Percentiles rank a stretch among this genome's conserved stretches.
These are phyloP conservation scores for Inga leiocalycina DNA, from an alignment of 306 rosid species.

Conservation along the genomic window DNA sequence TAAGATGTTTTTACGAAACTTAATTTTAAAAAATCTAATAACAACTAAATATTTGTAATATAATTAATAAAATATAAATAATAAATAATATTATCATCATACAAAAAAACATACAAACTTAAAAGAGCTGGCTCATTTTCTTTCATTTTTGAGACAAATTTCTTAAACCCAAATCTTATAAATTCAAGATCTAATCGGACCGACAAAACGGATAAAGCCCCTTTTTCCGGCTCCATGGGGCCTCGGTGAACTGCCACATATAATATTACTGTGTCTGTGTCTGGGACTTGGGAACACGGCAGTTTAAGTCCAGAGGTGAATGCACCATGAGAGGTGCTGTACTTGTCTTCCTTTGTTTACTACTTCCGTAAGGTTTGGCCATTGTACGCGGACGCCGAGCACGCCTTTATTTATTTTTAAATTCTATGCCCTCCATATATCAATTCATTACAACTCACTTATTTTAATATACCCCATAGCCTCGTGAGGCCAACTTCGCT, in stretches of 20 bases:
- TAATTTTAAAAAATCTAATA: too few species aligned
- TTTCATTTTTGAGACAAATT: too few species aligned
- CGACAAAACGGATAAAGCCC: too few species aligned
- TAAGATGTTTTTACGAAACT: too few species aligned
- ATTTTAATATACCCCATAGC: not conserved
- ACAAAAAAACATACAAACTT: too few species aligned
- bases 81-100: too few species aligned
- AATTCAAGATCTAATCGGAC: too few species aligned
- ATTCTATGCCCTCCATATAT: not conserved
- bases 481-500: slow-evolving; percentile 34
- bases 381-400: slow-evolving; percentile 55
- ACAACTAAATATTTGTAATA: too few species aligned
- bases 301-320: slow-evolving; percentile 42
- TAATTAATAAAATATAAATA: too few species aligned
- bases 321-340: slow-evolving; percentile 37
- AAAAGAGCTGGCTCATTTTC: too few species aligned
- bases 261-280: slow-evolving; percentile 30
- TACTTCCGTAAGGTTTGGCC: slow-evolving; percentile 52
- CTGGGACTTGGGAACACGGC: slow-evolving; percentile 42
- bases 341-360: slow-evolving; percentile 29
- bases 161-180: too few species aligned
- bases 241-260: slow-evolving; percentile 22
- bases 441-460: not conserved
- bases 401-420: not conserved
- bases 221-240: not conserved